Conservation (phyloP, 139 green algal genomes). For the Chlamydomonas incerta region DNA sequence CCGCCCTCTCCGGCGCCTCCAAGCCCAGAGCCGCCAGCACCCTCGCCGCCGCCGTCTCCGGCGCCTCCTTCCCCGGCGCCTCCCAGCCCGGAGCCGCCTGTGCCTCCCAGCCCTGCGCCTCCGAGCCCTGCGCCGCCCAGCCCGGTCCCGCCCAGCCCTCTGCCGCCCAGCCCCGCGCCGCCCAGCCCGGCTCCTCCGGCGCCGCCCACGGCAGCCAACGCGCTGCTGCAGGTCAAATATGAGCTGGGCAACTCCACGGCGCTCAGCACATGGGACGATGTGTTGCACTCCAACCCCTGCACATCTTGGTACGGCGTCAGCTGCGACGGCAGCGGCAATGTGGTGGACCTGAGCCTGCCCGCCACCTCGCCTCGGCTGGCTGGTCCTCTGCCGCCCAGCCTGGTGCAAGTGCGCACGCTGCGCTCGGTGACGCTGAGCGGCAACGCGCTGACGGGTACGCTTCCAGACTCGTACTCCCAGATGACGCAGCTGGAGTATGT, state of each 20-base stretch:
- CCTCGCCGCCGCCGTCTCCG: too few species aligned
- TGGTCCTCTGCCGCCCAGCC: background rate
- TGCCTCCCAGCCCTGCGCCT: too few species aligned
- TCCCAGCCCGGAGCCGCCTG: too few species aligned
- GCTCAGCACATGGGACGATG: constrained; percentile 19
- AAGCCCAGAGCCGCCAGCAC: too few species aligned
- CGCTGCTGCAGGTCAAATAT: background rate
- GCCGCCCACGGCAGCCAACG: background rate
- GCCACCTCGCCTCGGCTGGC: background rate
- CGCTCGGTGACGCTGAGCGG: background rate
- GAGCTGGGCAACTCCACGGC: background rate
- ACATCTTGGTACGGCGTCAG: background rate
- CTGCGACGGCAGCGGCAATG: background rate
- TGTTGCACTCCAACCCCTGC: background rate
- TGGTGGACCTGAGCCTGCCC: background rate
- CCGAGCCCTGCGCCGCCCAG: too few species aligned
- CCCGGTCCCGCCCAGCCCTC: too few species aligned
- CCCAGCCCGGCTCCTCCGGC: too few species aligned
- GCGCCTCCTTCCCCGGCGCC: too few species aligned
- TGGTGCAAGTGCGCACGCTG: background rate
- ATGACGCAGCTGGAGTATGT: constrained; percentile 6
- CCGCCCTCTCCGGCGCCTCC: background rate
- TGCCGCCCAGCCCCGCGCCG: too few species aligned
- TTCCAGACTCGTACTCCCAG: background rate
- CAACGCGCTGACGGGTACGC: constrained; percentile 7